These are phyloP conservation scores for Sisymbrium irio DNA, from an alignment of 345 rosid species.

Conservation along the genomic window DNA sequence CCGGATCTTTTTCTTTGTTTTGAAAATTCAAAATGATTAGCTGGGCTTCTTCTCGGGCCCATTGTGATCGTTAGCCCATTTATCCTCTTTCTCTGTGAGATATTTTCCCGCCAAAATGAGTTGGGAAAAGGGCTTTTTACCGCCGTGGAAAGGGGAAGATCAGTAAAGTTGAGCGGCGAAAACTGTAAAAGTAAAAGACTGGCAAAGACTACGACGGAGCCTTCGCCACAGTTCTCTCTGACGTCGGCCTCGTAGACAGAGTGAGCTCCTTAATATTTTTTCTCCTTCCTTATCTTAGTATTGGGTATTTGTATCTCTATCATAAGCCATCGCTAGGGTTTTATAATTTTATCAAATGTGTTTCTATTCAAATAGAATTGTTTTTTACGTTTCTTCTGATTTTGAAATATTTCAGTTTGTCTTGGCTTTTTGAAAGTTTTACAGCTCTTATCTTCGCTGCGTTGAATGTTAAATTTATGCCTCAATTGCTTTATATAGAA, in stretches of 20 bases:
- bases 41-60: neutral
- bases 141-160: neutral
- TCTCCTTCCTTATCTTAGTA: neutral
- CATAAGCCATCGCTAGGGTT: neutral
- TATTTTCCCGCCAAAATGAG: slow-evolving; percentile 15
- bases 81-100: neutral
- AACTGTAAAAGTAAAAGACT: neutral
- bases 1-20: neutral
- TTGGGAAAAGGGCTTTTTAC: neutral
- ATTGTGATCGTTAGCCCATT: neutral
- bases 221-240: slow-evolving; percentile 6
- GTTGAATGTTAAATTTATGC: neutral
- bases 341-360: neutral
- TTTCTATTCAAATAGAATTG: neutral
- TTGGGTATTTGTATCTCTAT: too few relatives aligned
- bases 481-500: neutral
- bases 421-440: neutral
- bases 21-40: neutral
- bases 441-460: neutral
- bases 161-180: neutral
- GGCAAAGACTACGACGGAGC: neutral
- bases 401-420: neutral
- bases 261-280: neutral
- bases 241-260: slow-evolving; percentile 1
- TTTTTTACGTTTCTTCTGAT: neutral